Base-by-base conservation (phyloP, 805 yeast genomes). In the Ogataea minuta region DNA sequence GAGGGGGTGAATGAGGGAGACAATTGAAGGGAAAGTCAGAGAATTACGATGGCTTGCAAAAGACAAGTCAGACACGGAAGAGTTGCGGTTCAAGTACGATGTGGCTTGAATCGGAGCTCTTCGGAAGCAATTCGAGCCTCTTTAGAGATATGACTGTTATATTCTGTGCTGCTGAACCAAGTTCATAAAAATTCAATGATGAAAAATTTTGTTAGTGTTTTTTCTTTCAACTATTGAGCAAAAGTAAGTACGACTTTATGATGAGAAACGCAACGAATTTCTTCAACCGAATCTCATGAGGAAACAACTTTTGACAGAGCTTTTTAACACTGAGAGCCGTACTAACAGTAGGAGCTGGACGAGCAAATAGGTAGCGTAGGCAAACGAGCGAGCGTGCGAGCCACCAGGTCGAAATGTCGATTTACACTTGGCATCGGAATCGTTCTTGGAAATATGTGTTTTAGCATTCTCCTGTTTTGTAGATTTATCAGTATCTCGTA, bases 251-350 rank as follows among this genome's bases (percentile, higher is more conserved):
- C 32, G n/a, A 20, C 41, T 39, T 39, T 39, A 49, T 59, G 64
- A 59, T 57, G 60, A 58, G 41, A 45, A 41, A 36, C 48, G 55
- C 59, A 56, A 57, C 62, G 67, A 62, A 62, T 62, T 62, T 62
- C 67, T 62, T 62, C 67, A 57, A 41, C 67, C 58, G 67, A 61
- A 44, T 31, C 38, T 36, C 47, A 53, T 56, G 62, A 52, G 53
- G 39, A 45, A 49, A 35, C 31, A 36, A 26, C 49, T 44, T 50
- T 57, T 59, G 60, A 59, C 64, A 60, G 66, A 62, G 67, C 67
- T 62, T 62, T 62, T 62, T 62, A 62, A 62, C 67, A 63, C 67
- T 62, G 67, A 62, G 36, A 39, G 41, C 31, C 31, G 41, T 37
- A 37, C 41, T 37, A 31, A 37, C 41, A 20, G 5, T 10, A 10